Conservation (phyloP, 202 grass and related monocot genomes). For the Panicum hallii region DNA sequence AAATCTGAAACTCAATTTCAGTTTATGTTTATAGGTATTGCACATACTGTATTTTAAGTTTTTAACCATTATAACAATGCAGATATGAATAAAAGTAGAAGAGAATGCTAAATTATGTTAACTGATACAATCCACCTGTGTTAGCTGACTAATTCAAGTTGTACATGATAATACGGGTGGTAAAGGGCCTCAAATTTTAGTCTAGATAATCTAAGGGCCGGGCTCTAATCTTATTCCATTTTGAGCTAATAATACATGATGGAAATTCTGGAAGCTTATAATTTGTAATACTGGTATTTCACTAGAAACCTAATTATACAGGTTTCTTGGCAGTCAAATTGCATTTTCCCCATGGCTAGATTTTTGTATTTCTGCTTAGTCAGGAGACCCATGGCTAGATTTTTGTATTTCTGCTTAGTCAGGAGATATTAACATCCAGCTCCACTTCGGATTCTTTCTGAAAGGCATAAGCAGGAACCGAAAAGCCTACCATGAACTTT, state of each 20-base stretch:
- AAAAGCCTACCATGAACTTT: conserved; percentile 4
- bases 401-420: not conserved
- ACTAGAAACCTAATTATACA: not conserved
- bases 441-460: not conserved
- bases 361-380: not conserved
- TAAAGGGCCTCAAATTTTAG: too few species aligned
- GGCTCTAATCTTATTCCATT: too few species aligned
- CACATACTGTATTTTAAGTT: not conserved
- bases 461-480: not conserved
- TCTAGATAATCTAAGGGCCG: too few species aligned
- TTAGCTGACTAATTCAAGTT: not conserved
- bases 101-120: not conserved
- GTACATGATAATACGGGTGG: not conserved
- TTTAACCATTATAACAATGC: not conserved
- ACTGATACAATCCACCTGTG: not conserved
- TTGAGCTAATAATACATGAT: not conserved
- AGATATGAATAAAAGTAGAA: not conserved
- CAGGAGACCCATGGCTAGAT: not conserved
- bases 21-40: not conserved
- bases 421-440: not conserved
- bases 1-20: not conserved
- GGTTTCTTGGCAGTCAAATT: not conserved
- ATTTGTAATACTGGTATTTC: not conserved
- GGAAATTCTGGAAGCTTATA: not conserved
- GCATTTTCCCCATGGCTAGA: not conserved